Evolutionary conservation across 371 early-diverging fungal species (phyloP).

Genomic region (Mortierella sp.): DNA sequence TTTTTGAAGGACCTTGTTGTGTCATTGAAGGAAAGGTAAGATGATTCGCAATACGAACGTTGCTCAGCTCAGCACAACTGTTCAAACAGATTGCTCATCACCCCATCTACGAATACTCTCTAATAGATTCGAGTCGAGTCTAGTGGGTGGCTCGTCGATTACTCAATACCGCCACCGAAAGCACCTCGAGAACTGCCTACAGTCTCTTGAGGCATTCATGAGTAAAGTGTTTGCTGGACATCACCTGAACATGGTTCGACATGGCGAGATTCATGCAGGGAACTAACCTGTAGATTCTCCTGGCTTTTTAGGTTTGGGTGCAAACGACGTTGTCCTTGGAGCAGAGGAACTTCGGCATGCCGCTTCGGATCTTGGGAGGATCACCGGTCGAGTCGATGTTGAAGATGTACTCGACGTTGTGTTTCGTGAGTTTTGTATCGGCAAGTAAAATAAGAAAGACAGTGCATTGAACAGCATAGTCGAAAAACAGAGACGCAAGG

Average conservation of each 20-base stretch:
- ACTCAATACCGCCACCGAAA: constrained; percentile 82
- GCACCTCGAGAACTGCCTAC: constrained; percentile 71
- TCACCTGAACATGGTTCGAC: neutral
- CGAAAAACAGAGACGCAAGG: too few species aligned
- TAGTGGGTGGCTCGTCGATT: constrained; percentile 61
- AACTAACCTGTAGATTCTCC: neutral
- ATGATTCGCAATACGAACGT: neutral
- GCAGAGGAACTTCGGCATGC: constrained; percentile 85
- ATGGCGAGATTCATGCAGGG: neutral
- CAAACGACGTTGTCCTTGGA: constrained; percentile 70
- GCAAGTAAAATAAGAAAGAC: constrained; percentile 64
- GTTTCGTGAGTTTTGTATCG: constrained; percentile 87
- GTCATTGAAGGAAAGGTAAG: constrained; percentile 62
- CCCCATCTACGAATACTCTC: neutral
- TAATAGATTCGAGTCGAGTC: constrained; percentile 62
- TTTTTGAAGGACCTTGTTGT: constrained; percentile 65
- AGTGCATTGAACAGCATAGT: neutral
- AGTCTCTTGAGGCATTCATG: constrained; percentile 61
- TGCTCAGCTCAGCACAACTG: too few species aligned
- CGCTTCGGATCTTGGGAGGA: constrained; percentile 74
- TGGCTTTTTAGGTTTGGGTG: constrained; percentile 31
- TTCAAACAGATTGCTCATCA: too few species aligned
- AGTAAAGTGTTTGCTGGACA: constrained; percentile 46
- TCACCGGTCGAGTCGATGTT: constrained; percentile 80
- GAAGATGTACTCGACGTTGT: constrained; percentile 83